A percentile compares a stretch with the other conserved stretches of the same genome.
Evolutionary conservation across 2,329 filamentous ascomycete genomes (phyloP).

Genomic region (Capronia coronata): DNA sequence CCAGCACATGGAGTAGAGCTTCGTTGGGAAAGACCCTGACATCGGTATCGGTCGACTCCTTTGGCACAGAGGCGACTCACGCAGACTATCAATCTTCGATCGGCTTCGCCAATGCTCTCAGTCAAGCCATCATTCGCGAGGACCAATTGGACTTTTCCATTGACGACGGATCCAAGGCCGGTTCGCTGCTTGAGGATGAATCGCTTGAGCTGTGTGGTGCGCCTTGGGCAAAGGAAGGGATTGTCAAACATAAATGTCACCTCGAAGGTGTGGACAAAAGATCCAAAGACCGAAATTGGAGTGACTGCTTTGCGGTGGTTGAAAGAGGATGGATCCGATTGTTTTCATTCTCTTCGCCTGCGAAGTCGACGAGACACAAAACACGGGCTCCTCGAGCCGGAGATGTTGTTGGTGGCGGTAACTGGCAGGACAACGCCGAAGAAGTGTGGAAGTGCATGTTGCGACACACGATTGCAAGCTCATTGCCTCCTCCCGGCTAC

Average conservation of each 20-base stretch:
- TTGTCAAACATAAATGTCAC: slow-evolving; percentile 93
- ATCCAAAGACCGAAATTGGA: slow-evolving; percentile 90
- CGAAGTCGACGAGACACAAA: slow-evolving; percentile 68
- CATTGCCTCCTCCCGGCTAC: slow-evolving; percentile 84
- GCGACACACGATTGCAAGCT: slow-evolving; percentile 83
- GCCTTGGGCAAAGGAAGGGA: slow-evolving; percentile 98
- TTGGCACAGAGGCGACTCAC: slow-evolving; percentile 61
- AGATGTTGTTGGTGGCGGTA: slow-evolving; percentile 81
- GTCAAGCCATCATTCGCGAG: slow-evolving; percentile 92
- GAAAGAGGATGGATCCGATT: slow-evolving; percentile 90
- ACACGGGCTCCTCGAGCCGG: slow-evolving; percentile 49
- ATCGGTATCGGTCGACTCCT: slow-evolving; percentile 86
- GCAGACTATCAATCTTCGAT: slow-evolving; percentile 88
- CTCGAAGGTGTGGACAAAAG: slow-evolving; percentile 85
- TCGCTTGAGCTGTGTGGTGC: slow-evolving; percentile 83
- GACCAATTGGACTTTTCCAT: slow-evolving; percentile 55
- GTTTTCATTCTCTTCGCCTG: slow-evolving; percentile 80
- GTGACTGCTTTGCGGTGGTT: slow-evolving; percentile 89
- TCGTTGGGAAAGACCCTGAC: slow-evolving; percentile 86
- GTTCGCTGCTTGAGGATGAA: slow-evolving; percentile 80
- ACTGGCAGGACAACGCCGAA: slow-evolving; percentile 97
- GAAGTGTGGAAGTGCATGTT: slow-evolving; percentile 80
- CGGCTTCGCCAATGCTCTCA: slow-evolving; percentile 92
- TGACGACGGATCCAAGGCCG: slow-evolving; percentile 55
- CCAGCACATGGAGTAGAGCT: slow-evolving; percentile 93